Evolutionary conservation across 768 basidiomycete genomes (phyloP), one percentile per base, ranked within the genome.

Genomic region (Boletus pseudopeckii): DNA sequence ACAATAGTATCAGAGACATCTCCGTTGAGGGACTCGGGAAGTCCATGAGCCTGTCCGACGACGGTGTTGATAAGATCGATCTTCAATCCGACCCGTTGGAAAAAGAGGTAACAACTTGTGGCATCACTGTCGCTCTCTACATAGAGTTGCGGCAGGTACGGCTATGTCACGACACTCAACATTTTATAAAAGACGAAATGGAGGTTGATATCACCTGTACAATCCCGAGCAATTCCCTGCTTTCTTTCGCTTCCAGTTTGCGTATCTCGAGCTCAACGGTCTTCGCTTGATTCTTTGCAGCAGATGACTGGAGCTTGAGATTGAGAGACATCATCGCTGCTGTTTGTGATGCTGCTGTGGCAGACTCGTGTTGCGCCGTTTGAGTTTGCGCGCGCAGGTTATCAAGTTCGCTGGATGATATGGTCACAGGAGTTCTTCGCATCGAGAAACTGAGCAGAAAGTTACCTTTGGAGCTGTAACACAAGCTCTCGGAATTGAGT

Each of bases 291-390:
- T 90, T 90, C 79, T 96, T 97, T 30, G 87, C 79, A 0, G 89
- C 93, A 2, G 92, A 82, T 0, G 90, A 90, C 69, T 98, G 96
- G 6, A 99, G 79, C 68, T 92, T 97, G 69, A 97, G 80, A 69
- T 98, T 98, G 48, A 97, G 77, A 43, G 93, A 92, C 80, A 98
- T 86, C 77, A 98, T 87, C 3, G 90, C 89, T 3, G 95, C 95
- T 0, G 91, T 88, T 64, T 98, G 94, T 1, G 87, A 90, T 14
- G 83, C 86, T 15, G 92, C 89, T 0, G 84, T 83, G 1, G 88
- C 87, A 3, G 90, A 90, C 66, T 94, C 90, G 26, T 80, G 79
- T 61, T 92, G 89, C 1, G 89, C 90, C 0, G 85, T 87, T 64
- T 91, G 88, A 4, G 92, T 92, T 66, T 94, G 87, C 14, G 86